These are phyloP conservation scores for Cercospora citrullina DNA, from an alignment of 2,329 filamentous ascomycete genomes.

Conservation along the genomic window DNA sequence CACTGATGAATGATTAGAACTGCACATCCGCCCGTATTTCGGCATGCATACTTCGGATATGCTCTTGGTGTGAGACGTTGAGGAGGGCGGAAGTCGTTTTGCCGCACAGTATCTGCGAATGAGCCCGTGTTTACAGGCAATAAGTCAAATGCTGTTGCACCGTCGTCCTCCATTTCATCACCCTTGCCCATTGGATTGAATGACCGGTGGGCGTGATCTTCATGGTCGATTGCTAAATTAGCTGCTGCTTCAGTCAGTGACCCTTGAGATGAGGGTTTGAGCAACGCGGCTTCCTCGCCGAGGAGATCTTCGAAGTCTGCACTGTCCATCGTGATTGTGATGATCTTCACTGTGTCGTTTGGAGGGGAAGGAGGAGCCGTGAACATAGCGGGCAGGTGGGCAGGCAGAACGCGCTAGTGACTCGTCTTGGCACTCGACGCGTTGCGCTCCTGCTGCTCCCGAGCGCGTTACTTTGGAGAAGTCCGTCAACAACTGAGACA, in stretches of 20 bases:
- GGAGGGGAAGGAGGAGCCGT: slow-evolving; percentile 2
- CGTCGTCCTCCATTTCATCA: neutral
- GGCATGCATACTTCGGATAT: slow-evolving; percentile 16
- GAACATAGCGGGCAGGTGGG: neutral
- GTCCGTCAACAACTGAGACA: slow-evolving; percentile 4
- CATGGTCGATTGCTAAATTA: slow-evolving; percentile 21
- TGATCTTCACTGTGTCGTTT: slow-evolving; percentile 3
- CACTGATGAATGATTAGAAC: slow-evolving; percentile 14
- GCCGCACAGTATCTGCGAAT: slow-evolving; percentile 4
- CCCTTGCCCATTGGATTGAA: neutral
- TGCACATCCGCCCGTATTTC: neutral
- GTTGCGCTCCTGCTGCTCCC: slow-evolving; percentile 3
- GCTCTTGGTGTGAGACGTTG: neutral
- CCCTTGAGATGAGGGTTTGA: slow-evolving; percentile 28
- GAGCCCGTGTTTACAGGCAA: slow-evolving; percentile 10
- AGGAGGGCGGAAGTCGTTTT: slow-evolving; percentile 12
- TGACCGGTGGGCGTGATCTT: neutral
- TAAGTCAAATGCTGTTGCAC: neutral
- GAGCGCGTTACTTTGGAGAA: slow-evolving; percentile 11
- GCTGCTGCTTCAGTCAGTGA: slow-evolving; percentile 27
- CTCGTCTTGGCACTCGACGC: slow-evolving; percentile 13
- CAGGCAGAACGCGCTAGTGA: slow-evolving; percentile 9
- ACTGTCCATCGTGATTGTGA: slow-evolving; percentile 26
- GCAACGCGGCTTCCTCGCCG: slow-evolving; percentile 21
- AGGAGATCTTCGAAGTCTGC: slow-evolving; percentile 35